These are phyloP conservation scores for Cryomyces minteri DNA, from an alignment of 495 filamentous ascomycete species.

Conservation along the genomic window DNA sequence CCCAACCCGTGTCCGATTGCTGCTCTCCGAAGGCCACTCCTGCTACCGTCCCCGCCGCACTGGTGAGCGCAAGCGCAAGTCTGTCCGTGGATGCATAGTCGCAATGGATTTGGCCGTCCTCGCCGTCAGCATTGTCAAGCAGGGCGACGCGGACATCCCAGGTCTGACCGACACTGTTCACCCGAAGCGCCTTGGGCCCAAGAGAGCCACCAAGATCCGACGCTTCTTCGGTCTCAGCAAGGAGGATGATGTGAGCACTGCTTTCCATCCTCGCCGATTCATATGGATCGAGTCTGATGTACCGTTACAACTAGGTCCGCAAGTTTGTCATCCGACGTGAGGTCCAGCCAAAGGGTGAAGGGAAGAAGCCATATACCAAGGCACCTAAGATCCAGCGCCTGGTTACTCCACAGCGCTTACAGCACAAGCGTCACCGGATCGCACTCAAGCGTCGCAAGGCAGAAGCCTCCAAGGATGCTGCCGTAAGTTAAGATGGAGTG, in stretches of 20 bases:
- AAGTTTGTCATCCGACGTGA: constrained; percentile 99
- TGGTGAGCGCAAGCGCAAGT: constrained; percentile 98
- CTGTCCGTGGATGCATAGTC: constrained; percentile 94
- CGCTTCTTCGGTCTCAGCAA: constrained; percentile 97
- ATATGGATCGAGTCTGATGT: constrained; percentile 20
- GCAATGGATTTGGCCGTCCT: constrained; percentile 85
- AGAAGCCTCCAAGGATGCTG: constrained; percentile 93
- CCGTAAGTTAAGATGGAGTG: constrained; percentile 43
- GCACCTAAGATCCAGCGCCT: constrained; percentile 98
- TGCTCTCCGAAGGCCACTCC: constrained; percentile 81
- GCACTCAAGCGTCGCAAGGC: constrained; percentile 93
- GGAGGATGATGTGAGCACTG: constrained; percentile 93
- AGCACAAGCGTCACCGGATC: constrained; percentile 95
- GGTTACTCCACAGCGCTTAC: constrained; percentile 96
- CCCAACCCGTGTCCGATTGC: constrained; percentile 89
- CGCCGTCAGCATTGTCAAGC: constrained; percentile 87
- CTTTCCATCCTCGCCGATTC: not conserved
- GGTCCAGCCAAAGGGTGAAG: constrained; percentile 78
- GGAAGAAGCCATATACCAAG: constrained; percentile 97
- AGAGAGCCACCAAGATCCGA: constrained; percentile 98
- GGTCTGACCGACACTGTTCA: constrained; percentile 91
- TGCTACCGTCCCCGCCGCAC: constrained; percentile 96
- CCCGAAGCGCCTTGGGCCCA: constrained; percentile 96
- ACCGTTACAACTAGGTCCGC: constrained; percentile 43
- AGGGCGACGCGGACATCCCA: constrained; percentile 83